Evolutionary conservation across 2,329 filamentous ascomycete genomes (phyloP).

Genomic region (Stachybotrys chlorohalonatus): DNA sequence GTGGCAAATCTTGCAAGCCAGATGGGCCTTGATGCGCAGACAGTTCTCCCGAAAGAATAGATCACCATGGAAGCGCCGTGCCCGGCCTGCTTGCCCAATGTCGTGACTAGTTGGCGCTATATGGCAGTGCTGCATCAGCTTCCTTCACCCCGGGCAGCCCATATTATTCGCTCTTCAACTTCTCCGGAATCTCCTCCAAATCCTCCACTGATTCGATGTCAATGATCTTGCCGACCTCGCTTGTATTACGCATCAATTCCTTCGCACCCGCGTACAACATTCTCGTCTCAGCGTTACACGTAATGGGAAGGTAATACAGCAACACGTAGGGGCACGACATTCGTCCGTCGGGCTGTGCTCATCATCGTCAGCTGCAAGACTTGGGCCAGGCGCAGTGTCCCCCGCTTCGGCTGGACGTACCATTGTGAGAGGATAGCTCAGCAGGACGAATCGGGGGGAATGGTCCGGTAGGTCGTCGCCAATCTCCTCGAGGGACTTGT

Average conservation of each 20-base stretch:
- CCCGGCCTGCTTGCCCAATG: background rate
- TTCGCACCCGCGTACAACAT: constrained; percentile 97
- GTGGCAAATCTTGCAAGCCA: constrained; percentile 63
- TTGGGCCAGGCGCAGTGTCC: background rate
- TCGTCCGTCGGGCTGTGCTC: constrained; percentile 63
- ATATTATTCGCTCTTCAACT: constrained; percentile 30
- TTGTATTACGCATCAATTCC: constrained; percentile 88
- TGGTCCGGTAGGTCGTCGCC: constrained; percentile 88
- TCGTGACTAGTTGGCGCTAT: too few relatives aligned
- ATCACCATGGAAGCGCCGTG: background rate
- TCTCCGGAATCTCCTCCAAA: constrained; percentile 68
- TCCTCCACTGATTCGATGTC: constrained; percentile 79
- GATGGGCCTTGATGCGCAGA: constrained; percentile 52
- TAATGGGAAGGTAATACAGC: constrained; percentile 88
- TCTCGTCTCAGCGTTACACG: constrained; percentile 75
- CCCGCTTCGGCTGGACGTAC: constrained; percentile 35
- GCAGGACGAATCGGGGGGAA: constrained; percentile 76
- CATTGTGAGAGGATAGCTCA: constrained; percentile 84
- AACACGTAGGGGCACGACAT: constrained; percentile 88
- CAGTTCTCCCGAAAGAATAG: constrained; percentile 35
- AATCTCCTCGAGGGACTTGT: constrained; percentile 71
- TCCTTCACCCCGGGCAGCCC: background rate
- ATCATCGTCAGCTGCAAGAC: constrained; percentile 6
- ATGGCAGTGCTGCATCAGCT: background rate
- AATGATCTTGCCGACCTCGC: constrained; percentile 79